phyloP scores from a whole-genome alignment of 2,329 filamentous ascomycete genomes.

The Alternaria panax region DNA sequence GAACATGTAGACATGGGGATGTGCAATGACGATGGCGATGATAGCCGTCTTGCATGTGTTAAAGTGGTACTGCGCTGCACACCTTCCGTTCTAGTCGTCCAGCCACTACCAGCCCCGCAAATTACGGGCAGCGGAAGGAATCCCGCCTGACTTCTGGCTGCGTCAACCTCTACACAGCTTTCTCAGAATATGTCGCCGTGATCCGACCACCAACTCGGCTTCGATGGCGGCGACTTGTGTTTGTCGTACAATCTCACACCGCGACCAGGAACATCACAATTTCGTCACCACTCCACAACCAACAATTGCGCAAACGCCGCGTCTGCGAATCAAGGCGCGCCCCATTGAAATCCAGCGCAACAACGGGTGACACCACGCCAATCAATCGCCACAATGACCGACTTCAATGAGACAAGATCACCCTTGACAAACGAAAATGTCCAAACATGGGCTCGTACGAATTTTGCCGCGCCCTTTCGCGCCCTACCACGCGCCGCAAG shows the following conservation, averaged over 20 bases:
- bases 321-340: slow-evolving; percentile 11
- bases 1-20: background rate
- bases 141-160: slow-evolving; percentile 18
- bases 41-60: slow-evolving; percentile 3
- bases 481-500: slow-evolving; percentile 28
- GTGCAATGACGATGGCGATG: background rate
- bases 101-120: slow-evolving; percentile 21
- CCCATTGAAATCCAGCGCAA: slow-evolving; percentile 8
- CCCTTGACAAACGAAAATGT: slow-evolving; percentile 36
- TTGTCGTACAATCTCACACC: slow-evolving; percentile 10
- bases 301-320: slow-evolving; percentile 2
- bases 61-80: slow-evolving; percentile 10
- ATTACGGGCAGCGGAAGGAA: slow-evolving; percentile 20
- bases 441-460: slow-evolving; percentile 31
- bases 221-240: slow-evolving; percentile 16
- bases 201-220: slow-evolving; percentile 9
- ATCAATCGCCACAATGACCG: slow-evolving; percentile 28
- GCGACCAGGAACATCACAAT: slow-evolving; percentile 4
- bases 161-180: slow-evolving; percentile 8
- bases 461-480: slow-evolving; percentile 30
- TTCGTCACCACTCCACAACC: slow-evolving; percentile 7
- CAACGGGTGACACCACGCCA: slow-evolving; percentile 14
- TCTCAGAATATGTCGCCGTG: slow-evolving; percentile 12
- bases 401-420: slow-evolving; percentile 37
- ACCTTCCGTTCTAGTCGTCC: slow-evolving; percentile 17